phyloP scores from a whole-genome alignment of 1,284 basidiomycete species.

The Baeospora myosura region DNA sequence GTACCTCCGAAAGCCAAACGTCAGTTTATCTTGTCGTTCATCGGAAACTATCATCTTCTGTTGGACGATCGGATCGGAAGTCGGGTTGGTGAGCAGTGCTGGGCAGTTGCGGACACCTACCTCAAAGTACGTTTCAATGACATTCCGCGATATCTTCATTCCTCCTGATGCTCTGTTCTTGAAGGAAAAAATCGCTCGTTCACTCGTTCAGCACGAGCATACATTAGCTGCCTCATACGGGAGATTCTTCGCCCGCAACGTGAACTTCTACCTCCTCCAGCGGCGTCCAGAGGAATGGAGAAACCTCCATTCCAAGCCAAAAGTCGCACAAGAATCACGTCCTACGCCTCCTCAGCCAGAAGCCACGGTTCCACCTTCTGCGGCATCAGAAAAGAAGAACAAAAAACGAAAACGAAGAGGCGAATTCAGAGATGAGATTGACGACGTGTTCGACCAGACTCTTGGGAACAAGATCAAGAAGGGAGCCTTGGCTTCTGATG shows the following conservation, averaged over 20 bases:
- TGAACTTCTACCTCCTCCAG: constrained; percentile 74
- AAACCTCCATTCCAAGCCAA: constrained; percentile 37
- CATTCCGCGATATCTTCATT: constrained; percentile 1
- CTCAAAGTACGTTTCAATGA: constrained; percentile 54
- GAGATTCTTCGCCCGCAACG: constrained; percentile 75
- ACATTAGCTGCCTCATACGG: constrained; percentile 71
- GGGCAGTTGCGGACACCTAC: constrained; percentile 83
- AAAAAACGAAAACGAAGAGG: constrained; percentile 24
- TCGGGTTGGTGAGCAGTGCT: constrained; percentile 81
- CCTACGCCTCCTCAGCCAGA: too few species aligned
- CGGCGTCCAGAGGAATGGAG: constrained; percentile 81
- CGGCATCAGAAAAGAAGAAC: constrained; percentile 11
- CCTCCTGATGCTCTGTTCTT: constrained; percentile 7
- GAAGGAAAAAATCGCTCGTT: constrained; percentile 87
- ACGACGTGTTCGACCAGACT: constrained; percentile 53
- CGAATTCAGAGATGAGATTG: constrained; percentile 55
- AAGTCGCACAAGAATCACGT: constrained; percentile 14
- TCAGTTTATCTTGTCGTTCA: constrained; percentile 64
- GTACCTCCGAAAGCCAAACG: constrained; percentile 64
- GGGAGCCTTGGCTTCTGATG: constrained; percentile 27
- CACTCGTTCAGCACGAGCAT: constrained; percentile 65
- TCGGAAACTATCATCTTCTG: constrained; percentile 71
- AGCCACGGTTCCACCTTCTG: constrained; percentile 1
- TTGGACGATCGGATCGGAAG: constrained; percentile 86
- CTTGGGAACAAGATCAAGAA: constrained; percentile 54